Conservation (phyloP, 805 yeast genomes). For the Diddensiella transvaalensis region DNA sequence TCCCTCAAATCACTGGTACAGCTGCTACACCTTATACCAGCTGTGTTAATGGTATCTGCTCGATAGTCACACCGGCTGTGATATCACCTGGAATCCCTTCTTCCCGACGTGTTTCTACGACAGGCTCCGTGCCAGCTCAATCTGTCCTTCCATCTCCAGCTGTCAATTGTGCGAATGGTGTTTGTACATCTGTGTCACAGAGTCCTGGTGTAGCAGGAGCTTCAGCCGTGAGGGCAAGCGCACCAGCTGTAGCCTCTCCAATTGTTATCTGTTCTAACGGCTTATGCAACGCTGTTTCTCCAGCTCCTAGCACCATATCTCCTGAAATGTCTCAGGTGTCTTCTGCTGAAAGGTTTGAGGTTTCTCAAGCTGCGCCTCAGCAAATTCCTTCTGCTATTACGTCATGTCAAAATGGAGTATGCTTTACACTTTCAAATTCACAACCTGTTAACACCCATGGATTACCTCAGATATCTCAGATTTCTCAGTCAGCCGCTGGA, state of each 20-base stretch:
- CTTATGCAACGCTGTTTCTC: background rate
- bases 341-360: background rate
- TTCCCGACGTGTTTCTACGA: too few species aligned
- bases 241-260: constrained; percentile 2
- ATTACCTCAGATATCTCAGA: background rate
- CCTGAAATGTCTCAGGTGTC: too few species aligned
- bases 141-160: constrained; percentile 1
- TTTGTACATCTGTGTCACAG: too few species aligned
- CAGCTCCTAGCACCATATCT: constrained; percentile 4
- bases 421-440: background rate
- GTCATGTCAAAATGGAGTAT: background rate
- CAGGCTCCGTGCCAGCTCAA: too few species aligned
- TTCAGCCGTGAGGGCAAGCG: background rate
- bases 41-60: background rate
- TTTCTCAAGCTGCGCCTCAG: background rate
- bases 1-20: constrained; percentile 1
- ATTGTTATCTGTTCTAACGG: background rate
- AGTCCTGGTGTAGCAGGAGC: background rate
- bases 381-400: constrained; percentile 1
- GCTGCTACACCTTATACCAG: background rate
- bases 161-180: too few species aligned
- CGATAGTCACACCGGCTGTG: too few species aligned
- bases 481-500: background rate
- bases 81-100: too few species aligned
- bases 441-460: background rate